Evolutionary conservation across 257 asterid species (phyloP).

Genomic region (Gynochthodes officinalis): DNA sequence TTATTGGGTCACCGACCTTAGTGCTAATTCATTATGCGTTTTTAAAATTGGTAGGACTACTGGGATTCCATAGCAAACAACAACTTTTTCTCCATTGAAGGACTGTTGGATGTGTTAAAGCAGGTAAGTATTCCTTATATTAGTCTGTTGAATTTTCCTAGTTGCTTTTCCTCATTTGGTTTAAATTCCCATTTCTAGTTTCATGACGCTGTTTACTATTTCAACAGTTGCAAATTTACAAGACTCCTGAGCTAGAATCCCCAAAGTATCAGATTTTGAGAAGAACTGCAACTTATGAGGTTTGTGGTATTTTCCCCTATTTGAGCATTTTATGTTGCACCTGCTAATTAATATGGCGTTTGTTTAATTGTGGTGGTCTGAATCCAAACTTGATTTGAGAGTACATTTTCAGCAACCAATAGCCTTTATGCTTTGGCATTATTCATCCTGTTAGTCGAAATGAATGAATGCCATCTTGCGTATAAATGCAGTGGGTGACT

Average conservation of each 20-base stretch:
- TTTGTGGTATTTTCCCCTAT: slow-evolving; percentile 18
- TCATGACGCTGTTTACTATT: slow-evolving; percentile 2
- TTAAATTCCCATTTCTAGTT: neutral
- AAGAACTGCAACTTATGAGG: slow-evolving; percentile 79
- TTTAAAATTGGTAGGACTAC: slow-evolving; percentile 47
- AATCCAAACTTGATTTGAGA: neutral
- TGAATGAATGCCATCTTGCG: neutral
- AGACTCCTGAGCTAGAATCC: slow-evolving; percentile 76
- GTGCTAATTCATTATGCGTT: slow-evolving; percentile 16
- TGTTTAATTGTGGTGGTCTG: neutral
- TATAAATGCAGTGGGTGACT: neutral
- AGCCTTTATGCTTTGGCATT: neutral
- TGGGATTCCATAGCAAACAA: slow-evolving; percentile 91
- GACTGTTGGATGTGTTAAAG: slow-evolving; percentile 55
- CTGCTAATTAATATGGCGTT: neutral
- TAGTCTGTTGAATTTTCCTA: neutral
- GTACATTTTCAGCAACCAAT: neutral
- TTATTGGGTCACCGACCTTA: neutral
- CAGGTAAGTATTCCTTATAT: slow-evolving; percentile 43
- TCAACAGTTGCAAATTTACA: slow-evolving; percentile 66
- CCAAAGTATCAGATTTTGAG: slow-evolving; percentile 73
- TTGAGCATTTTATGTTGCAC: neutral
- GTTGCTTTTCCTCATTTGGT: neutral
- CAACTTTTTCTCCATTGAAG: slow-evolving; percentile 76
- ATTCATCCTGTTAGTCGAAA: neutral